Percentiles rank a stretch among this genome's conserved stretches.
phyloP scores from a whole-genome alignment of 2,329 filamentous ascomycete species.

The Neophaeococcomyces aloes region DNA sequence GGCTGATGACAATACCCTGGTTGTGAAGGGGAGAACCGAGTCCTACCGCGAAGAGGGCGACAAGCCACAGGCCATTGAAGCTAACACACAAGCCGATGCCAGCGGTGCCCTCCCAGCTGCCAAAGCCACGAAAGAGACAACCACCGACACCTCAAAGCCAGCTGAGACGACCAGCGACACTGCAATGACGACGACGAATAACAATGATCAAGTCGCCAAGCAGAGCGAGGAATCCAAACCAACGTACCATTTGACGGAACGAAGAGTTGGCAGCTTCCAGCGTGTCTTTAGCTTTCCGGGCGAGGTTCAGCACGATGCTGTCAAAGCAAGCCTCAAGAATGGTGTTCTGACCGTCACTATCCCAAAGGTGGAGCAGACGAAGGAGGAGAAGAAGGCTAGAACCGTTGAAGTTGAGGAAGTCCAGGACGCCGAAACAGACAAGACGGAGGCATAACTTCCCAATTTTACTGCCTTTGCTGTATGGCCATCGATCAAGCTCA shows the following conservation, averaged over 20 bases:
- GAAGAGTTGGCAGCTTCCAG: conserved; percentile 49
- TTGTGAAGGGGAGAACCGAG: conserved; percentile 36
- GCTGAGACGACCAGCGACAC: conserved; percentile 15
- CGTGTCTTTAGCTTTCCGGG: conserved; percentile 49
- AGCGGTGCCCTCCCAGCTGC: not conserved
- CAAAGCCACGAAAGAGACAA: conserved; percentile 2
- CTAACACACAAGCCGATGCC: not conserved
- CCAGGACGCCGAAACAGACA: not conserved
- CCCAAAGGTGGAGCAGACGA: conserved; percentile 42
- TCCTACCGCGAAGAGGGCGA: conserved; percentile 24
- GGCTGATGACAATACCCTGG: conserved; percentile 36
- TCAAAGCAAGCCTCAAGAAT: conserved; percentile 52
- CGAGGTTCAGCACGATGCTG: conserved; percentile 48
- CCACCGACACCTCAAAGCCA: conserved; percentile 7
- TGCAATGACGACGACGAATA: conserved; percentile 9
- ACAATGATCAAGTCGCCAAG: conserved; percentile 24
- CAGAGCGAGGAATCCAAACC: conserved; percentile 22
- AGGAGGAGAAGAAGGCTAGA: conserved; percentile 4
- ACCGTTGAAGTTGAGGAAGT: conserved; percentile 3
- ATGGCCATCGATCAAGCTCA: no score
- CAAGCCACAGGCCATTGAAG: not conserved
- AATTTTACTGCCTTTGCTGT: no score
- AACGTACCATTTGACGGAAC: conserved; percentile 51
- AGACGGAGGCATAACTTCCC: no score
- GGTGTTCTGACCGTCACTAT: conserved; percentile 48